Evolutionary conservation across 768 basidiomycete species (phyloP).

Genomic region (Hebeloma cylindrosporum): DNA sequence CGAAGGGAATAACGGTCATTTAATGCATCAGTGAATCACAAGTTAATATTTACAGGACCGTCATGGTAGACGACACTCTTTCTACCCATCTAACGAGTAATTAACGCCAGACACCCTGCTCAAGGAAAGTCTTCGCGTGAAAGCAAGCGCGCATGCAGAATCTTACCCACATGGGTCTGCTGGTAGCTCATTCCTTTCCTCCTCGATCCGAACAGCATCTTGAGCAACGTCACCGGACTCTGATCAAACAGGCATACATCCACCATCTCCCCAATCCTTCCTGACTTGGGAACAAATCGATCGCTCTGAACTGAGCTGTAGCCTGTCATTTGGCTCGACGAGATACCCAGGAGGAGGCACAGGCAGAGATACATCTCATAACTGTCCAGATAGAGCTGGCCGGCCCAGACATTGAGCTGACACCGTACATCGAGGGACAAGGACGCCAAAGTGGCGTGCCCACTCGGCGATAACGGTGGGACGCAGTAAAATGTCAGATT

Average conservation of each 20-base stretch:
- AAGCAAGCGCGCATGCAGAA: conserved; percentile 25
- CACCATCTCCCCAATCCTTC: conserved; percentile 16
- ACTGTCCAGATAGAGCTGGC: conserved; percentile 41
- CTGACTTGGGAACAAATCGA: conserved; percentile 31
- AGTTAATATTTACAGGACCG: too few relatives aligned
- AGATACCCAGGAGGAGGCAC: conserved; percentile 38
- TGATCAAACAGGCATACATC: conserved; percentile 28
- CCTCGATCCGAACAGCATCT: conserved; percentile 33
- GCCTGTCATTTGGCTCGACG: conserved; percentile 15
- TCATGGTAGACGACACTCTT: too few relatives aligned
- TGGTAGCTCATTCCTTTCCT: conserved; percentile 39
- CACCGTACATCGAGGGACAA: conserved; percentile 16
- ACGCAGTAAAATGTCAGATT: conserved; percentile 30
- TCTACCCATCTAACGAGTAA: too few relatives aligned
- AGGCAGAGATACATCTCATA: conserved; percentile 31
- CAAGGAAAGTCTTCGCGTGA: conserved; percentile 13
- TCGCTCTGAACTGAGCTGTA: conserved; percentile 23
- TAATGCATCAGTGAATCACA: too few relatives aligned
- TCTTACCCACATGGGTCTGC: conserved; percentile 41
- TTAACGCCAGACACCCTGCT: too few relatives aligned
- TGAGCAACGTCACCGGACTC: conserved; percentile 37
- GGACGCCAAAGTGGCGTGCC: conserved; percentile 9
- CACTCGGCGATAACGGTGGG: conserved; percentile 24
- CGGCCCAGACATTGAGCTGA: conserved; percentile 45
- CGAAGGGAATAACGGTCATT: too few relatives aligned